Conservation (phyloP, 73 alveolate species). For the Tetrahymena thermophila region DNA sequence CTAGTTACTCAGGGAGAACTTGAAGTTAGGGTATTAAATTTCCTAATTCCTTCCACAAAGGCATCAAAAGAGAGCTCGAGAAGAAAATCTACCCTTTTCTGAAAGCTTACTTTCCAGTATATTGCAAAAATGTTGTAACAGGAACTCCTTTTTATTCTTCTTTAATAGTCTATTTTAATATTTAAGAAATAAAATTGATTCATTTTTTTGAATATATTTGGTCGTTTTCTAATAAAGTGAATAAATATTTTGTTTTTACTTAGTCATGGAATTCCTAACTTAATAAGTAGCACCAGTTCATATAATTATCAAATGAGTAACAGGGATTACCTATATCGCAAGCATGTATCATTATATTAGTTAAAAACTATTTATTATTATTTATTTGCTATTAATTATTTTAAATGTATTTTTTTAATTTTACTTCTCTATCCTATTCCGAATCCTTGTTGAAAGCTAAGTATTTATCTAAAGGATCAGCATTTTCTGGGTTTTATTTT, state of each 20-base stretch:
- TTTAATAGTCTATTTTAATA: conserved; percentile 19
- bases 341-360: conserved; percentile 40
- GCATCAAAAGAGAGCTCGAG: conserved; percentile 14
- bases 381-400: neutral
- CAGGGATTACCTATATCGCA: conserved; percentile 44
- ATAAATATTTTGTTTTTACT: neutral
- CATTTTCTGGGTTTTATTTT: neutral
- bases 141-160: conserved; percentile 34
- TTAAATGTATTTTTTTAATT: neutral
- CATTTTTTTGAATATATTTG: too few species aligned
- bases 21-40: neutral
- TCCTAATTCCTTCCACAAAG: neutral
- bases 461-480: conserved; percentile 14
- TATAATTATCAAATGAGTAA: conserved; percentile 16
- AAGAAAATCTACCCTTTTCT: conserved; percentile 27
- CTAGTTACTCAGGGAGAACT: neutral
- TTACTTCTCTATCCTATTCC: conserved; percentile 22
- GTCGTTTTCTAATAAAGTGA: too few species aligned
- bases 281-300: conserved; percentile 42
- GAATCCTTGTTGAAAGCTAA: conserved; percentile 11
- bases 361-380: neutral
- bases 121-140: conserved; percentile 22
- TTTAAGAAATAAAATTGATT: too few species aligned
- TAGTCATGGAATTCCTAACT: conserved; percentile 34
- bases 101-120: conserved; percentile 17